Conservation (phyloP, 202 grass and related monocot species). For the Setaria viridis region DNA sequence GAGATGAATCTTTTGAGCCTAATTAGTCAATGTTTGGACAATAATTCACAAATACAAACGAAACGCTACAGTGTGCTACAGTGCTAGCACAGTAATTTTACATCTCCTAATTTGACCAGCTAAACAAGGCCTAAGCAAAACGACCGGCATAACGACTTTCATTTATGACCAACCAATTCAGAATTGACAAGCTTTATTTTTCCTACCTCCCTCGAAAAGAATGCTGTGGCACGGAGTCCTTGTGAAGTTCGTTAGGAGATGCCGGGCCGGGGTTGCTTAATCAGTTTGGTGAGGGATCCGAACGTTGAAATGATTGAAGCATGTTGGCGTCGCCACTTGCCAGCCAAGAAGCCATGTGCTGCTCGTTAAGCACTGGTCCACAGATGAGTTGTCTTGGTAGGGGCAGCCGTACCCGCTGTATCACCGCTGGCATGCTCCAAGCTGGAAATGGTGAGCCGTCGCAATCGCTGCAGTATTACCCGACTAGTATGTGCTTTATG, state of each 20-base stretch:
- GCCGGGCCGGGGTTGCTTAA: neutral
- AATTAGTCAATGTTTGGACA: no score
- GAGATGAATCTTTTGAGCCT: no score
- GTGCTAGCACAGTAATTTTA: no score
- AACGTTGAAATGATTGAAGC: constrained; percentile 49
- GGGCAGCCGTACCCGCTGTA: constrained; percentile 21
- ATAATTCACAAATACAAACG: no score
- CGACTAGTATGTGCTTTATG: no score
- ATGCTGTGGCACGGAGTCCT: neutral
- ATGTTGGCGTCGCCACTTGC: constrained; percentile 5
- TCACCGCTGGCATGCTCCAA: constrained; percentile 3
- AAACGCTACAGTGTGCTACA: no score
- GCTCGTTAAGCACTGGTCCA: constrained; percentile 36
- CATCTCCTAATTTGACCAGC: no score
- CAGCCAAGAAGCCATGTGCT: constrained; percentile 39
- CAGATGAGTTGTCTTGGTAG: constrained; percentile 45
- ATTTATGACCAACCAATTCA: neutral
- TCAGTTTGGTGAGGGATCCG: constrained; percentile 20
- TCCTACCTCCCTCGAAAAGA: neutral
- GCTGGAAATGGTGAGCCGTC: neutral
- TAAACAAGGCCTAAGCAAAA: no score
- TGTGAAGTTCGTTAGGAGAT: neutral
- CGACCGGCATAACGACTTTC: neutral
- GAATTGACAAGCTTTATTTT: neutral
- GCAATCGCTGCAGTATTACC: neutral